Conservation (phyloP, 345 rosid genomes). For the Viola odorata region DNA sequence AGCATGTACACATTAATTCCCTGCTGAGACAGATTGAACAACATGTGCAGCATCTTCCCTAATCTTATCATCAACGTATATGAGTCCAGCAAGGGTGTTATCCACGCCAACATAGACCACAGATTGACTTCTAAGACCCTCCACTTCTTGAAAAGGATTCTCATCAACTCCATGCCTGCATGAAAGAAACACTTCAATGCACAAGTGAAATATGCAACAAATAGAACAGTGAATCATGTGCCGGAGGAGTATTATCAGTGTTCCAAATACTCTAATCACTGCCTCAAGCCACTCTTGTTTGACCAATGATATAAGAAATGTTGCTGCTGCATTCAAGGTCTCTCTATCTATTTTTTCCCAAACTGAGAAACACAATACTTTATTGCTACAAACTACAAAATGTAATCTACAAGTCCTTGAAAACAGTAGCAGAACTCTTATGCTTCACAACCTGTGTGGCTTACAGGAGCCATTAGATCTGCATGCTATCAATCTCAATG, state of each 20-base stretch:
- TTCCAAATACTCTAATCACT: background rate
- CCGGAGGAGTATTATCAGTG: too few relatives aligned
- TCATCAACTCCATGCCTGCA: conserved; percentile 70
- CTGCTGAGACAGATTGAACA: conserved; percentile 54
- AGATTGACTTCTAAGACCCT: conserved; percentile 59
- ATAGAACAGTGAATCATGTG: too few relatives aligned
- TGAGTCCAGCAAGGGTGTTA: conserved; percentile 63
- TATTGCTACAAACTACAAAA: too few relatives aligned
- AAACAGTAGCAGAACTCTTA: background rate
- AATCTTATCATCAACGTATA: conserved; percentile 79
- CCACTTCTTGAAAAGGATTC: conserved; percentile 37
- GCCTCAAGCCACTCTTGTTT: background rate
- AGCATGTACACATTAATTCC: conserved; percentile 85
- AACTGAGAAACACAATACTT: too few relatives aligned
- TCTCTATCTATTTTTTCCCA: too few relatives aligned
- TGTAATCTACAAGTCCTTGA: background rate
- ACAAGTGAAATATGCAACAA: background rate
- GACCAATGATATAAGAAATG: too few relatives aligned
- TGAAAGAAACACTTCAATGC: conserved; percentile 2
- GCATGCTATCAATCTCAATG: conserved; percentile 8
- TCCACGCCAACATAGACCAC: conserved; percentile 80
- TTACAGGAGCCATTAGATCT: background rate
- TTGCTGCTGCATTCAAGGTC: too few relatives aligned
- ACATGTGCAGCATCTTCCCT: conserved; percentile 86
- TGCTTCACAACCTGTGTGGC: background rate